Evolutionary conservation across 2,329 filamentous ascomycete genomes (phyloP), one percentile per base, ranked within the genome.

Genomic region (Trichoderma atrobrunneum): DNA sequence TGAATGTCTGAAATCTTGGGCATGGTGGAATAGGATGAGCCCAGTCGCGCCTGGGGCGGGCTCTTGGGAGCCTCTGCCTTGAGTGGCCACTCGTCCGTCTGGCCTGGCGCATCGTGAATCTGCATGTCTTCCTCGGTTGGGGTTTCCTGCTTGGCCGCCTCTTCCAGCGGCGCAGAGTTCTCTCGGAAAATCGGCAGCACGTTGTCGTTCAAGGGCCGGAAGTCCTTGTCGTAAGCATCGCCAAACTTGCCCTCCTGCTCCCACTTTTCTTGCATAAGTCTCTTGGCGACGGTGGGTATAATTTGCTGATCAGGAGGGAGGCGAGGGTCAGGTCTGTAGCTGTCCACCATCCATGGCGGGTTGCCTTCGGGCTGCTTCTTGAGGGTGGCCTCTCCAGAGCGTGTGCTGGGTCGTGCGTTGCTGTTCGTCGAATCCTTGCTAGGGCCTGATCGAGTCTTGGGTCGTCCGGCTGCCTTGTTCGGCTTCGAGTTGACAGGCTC

Each of bases 281-380:
- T 89, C 78, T 92, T 94, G 14, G 96, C 96, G 74, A 98, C 94
- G 0, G 96, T 98, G 1, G 96, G 96, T 12, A 99, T 89, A 68
- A 99, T 90, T 79, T 99, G 96, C 81, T 99, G 93, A 74, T 99
- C 96, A 0, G 94, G 96, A 7, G 96, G 96, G 39, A 99, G 85
- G 73, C 94, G 91, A 34, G 96, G 96, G 79, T 99, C 96, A 0
- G 96, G 96, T 78, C 97, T 97, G 82, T 98, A 99, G 82, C 97
- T 94, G 26, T 92, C 93, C 60, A 96, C 89, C 82, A 98, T 89
- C 96, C 96, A 99, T 66, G 96, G 96, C 11, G 96, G 94, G 69
- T 98, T 95, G 24, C 96, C 96, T 84, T 98, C 96, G 0, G 95
- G 95, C 56, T 91, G 89, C 78, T 93, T 89, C 86, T 81, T 78